A percentile compares a stretch with the other conserved stretches of the same genome.
Evolutionary conservation across 2,329 filamentous ascomycete species (phyloP).

Genomic region (Apiospora sp.): DNA sequence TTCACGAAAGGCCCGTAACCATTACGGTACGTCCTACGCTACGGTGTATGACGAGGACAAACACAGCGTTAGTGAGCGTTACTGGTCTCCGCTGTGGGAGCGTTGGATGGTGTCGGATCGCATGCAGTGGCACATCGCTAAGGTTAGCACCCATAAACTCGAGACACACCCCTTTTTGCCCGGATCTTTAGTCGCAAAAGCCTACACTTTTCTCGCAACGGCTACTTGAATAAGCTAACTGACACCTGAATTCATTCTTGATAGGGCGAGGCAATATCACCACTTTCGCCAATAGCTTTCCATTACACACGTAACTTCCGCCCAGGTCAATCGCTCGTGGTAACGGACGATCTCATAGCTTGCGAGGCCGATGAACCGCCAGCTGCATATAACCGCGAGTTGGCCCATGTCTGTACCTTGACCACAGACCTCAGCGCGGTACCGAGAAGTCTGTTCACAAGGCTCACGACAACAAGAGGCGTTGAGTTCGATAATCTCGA

Average conservation of each 20-base stretch:
- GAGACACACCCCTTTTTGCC: neutral
- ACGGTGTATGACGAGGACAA: slow-evolving; percentile 81
- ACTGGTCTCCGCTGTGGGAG: slow-evolving; percentile 83
- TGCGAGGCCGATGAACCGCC: slow-evolving; percentile 75
- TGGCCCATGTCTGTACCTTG: slow-evolving; percentile 79
- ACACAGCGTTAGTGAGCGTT: slow-evolving; percentile 76
- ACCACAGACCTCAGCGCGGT: slow-evolving; percentile 83
- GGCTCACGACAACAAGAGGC: slow-evolving; percentile 79
- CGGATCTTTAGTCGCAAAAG: neutral
- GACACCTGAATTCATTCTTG: neutral
- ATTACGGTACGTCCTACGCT: slow-evolving; percentile 83
- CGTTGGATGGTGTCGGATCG: slow-evolving; percentile 84
- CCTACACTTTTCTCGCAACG: neutral
- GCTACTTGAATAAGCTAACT: neutral
- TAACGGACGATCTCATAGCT: slow-evolving; percentile 82
- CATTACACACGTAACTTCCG: slow-evolving; percentile 88
- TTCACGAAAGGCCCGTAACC: slow-evolving; percentile 75
- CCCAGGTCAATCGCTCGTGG: slow-evolving; percentile 77
- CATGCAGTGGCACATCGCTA: slow-evolving; percentile 87
- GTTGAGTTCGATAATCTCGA: slow-evolving; percentile 85
- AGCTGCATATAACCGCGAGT: slow-evolving; percentile 63
- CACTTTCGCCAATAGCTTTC: slow-evolving; percentile 78
- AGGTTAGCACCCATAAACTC: slow-evolving; percentile 56
- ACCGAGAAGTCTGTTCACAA: slow-evolving; percentile 75
- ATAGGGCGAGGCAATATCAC: slow-evolving; percentile 77